phyloP scores from a whole-genome alignment of 306 rosid genomes.

The Cucurbita moschata region DNA sequence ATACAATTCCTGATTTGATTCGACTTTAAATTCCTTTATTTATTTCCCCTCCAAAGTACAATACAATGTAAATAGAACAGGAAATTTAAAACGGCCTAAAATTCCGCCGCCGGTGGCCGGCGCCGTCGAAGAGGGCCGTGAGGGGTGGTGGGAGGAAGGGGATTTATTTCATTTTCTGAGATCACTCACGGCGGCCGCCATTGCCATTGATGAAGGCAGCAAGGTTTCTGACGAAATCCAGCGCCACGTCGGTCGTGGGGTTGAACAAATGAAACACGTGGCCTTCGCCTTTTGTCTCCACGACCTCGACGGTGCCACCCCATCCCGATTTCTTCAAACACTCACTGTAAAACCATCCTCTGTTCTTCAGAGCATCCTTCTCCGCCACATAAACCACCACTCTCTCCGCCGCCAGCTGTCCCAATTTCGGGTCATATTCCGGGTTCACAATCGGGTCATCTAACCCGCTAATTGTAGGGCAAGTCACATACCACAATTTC shows the following conservation, averaged over 20 bases:
- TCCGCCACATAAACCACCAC: conserved; percentile 55
- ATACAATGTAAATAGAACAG: too few species aligned
- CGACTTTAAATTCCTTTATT: neutral
- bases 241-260: conserved; percentile 23
- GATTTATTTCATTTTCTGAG: neutral
- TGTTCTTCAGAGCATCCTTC: conserved; percentile 36
- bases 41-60: neutral
- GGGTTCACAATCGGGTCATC: conserved; percentile 60
- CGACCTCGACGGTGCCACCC: conserved; percentile 28
- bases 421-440: conserved; percentile 36
- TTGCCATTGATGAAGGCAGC: conserved; percentile 14
- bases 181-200: neutral
- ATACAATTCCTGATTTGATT: too few species aligned
- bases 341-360: conserved; percentile 36
- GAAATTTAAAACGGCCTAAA: too few species aligned
- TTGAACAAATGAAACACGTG: conserved; percentile 50
- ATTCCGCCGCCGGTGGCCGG: neutral
- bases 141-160: neutral
- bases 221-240: conserved; percentile 16
- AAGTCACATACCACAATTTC: conserved; percentile 33
- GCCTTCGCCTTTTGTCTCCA: conserved; percentile 28
- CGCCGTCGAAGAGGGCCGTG: neutral
- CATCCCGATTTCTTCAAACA: conserved; percentile 32
- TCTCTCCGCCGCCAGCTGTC: conserved; percentile 22
- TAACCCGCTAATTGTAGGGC: conserved; percentile 22